Evolutionary conservation across 1,139 yeast species (phyloP), one percentile per base, ranked within the genome.

Genomic region (Pichia sp.): DNA sequence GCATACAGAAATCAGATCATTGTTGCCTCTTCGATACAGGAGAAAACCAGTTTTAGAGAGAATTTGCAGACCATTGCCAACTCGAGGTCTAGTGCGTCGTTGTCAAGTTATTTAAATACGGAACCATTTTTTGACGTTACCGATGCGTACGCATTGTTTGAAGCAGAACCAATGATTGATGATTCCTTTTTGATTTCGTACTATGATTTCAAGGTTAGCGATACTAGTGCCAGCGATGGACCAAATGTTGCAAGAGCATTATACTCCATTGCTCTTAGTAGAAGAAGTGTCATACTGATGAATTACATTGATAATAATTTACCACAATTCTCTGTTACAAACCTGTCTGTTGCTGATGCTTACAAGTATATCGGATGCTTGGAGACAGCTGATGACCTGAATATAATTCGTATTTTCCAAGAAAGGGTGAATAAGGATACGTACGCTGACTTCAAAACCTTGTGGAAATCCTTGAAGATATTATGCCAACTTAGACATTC

Each of bases 101-200:
- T 85, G n/a, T 48, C 47, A 6, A 58, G 63, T 16, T 77, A 62
- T 44, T 54, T 82, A 27, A 66, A 64, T 4, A 62, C 67, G 22
- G 88, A 82, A 49, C 69, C 81, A 3, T 50, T 74, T 26, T 71
- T 74, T n/a, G 57, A 53, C 35, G 46, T 74, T 5, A 53, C 58
- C 3, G 69, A 74, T 35, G 93, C 96, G 0, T 74, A 81, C 46
- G 67, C 66, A 1, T 67, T 70, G 13, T 59, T 86, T 32, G 79
- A 75, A 13, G 70, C 81, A 18, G 79, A 72, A 46, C 74, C 72
- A 25, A 66, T 74, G 6, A 79, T 85, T 4, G 93, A 81, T 51
- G 91, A 81, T 50, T 93, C 82, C 41, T 75, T 82, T 29, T 72
- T 82, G 5, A 66, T 76, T 23, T 80, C 91, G 1, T 86, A 88